Evolutionary conservation across 2,329 filamentous ascomycete genomes (phyloP).

Genomic region (Clarireedia monteithiana): DNA sequence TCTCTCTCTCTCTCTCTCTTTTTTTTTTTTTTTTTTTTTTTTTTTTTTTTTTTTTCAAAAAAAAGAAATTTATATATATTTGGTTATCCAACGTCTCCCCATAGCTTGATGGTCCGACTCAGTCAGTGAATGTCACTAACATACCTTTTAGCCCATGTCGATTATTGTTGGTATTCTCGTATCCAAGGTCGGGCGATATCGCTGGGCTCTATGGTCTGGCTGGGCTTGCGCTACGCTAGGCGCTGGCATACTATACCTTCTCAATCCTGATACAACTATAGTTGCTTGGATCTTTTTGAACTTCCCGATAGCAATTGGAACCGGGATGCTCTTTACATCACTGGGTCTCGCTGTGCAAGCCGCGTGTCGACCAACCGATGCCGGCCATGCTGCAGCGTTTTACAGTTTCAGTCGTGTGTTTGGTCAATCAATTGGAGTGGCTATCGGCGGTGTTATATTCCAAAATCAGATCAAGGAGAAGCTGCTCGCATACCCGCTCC

Average conservation of each 20-base stretch:
- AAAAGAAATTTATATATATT: too few species aligned
- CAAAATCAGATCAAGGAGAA: constrained; percentile 45
- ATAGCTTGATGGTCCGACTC: too few species aligned
- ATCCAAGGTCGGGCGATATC: constrained; percentile 49
- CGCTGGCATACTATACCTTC: constrained; percentile 44
- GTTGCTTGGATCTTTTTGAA: constrained; percentile 53
- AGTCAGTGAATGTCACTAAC: constrained; percentile 40
- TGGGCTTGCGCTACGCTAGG: constrained; percentile 54
- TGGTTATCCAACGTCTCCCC: too few species aligned
- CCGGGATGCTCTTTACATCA: constrained; percentile 58
- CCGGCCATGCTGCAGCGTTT: constrained; percentile 54
- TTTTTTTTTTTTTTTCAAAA: too few species aligned
- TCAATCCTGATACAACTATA: constrained; percentile 42
- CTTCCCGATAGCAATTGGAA: constrained; percentile 50
- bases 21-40: too few species aligned
- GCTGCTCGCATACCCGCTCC: constrained; percentile 16
- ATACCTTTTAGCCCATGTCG: constrained; percentile 40
- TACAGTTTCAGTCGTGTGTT: constrained; percentile 60
- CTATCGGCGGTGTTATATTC: constrained; percentile 60
- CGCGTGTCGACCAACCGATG: constrained; percentile 45
- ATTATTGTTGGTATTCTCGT: constrained; percentile 48
- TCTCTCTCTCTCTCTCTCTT: too few species aligned
- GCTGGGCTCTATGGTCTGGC: constrained; percentile 46
- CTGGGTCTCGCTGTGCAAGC: constrained; percentile 58
- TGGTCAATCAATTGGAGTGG: constrained; percentile 58